Percentiles rank a stretch among this genome's conserved stretches.
Conservation (phyloP, 495 filamentous ascomycete genomes). For the Aspergillus ostianus region DNA sequence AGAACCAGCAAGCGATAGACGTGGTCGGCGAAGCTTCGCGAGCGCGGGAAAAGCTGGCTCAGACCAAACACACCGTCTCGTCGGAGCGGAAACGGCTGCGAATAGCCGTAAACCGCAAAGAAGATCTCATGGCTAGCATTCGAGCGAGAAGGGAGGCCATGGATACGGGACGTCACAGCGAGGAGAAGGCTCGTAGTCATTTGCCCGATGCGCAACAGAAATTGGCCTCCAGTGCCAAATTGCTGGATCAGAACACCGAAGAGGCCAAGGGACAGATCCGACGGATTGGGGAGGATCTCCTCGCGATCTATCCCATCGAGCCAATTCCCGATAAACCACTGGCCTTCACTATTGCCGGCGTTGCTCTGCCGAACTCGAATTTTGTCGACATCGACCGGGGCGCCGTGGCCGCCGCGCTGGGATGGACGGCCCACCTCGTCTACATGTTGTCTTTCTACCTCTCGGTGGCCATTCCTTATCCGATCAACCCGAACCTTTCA, state of each 20-base stretch:
- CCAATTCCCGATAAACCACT: conserved; percentile 61
- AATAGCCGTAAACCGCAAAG: conserved; percentile 54
- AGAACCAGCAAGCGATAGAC: conserved; percentile 43
- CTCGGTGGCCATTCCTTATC: conserved; percentile 74
- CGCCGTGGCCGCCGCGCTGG: conserved; percentile 75
- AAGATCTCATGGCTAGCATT: conserved; percentile 66
- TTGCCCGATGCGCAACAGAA: conserved; percentile 56
- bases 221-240: conserved; percentile 51
- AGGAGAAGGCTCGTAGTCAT: conserved; percentile 50
- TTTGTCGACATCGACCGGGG: conserved; percentile 67
- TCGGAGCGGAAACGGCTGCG: conserved; percentile 64
- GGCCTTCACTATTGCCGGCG: conserved; percentile 71
- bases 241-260: conserved; percentile 55
- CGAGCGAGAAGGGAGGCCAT: conserved; percentile 65
- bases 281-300: conserved; percentile 79
- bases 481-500: conserved; percentile 67
- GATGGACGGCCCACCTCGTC: conserved; percentile 74
- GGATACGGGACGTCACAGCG: conserved; percentile 54
- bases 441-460: conserved; percentile 83
- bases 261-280: conserved; percentile 77
- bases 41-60: conserved; percentile 60
- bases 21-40: conserved; percentile 53
- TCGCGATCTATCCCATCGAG: conserved; percentile 74
- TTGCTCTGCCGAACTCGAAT: conserved; percentile 74
- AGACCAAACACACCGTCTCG: conserved; percentile 58